Percentiles rank a stretch among this genome's conserved stretches.
These are phyloP conservation scores for Grosmannia clavigera DNA, from an alignment of 2,329 filamentous ascomycete genomes.

Conservation along the genomic window DNA sequence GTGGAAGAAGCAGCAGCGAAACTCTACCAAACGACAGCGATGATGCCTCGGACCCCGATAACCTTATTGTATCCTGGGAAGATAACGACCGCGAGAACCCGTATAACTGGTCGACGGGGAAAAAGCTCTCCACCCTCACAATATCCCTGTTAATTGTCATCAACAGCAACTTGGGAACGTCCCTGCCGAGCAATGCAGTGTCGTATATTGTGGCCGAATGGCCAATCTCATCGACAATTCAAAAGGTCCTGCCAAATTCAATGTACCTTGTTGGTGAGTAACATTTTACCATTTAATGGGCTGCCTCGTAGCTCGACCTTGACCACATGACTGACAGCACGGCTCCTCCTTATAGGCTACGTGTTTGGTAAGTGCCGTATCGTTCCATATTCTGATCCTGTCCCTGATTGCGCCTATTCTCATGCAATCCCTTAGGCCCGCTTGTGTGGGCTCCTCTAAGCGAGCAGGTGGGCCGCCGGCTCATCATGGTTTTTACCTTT, in stretches of 20 bases:
- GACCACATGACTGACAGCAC: too few relatives aligned
- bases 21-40: slow-evolving; percentile 9
- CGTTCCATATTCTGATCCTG: too few relatives aligned
- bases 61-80: slow-evolving; percentile 31
- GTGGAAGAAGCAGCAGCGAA: too few relatives aligned
- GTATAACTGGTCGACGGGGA: slow-evolving; percentile 35
- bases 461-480: slow-evolving; percentile 43
- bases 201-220: slow-evolving; percentile 46
- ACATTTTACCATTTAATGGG: too few relatives aligned
- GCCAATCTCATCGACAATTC: slow-evolving; percentile 32
- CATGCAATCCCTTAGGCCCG: slow-evolving; percentile 21
- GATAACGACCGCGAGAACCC: slow-evolving; percentile 38
- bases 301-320: too few relatives aligned
- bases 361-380: background rate
- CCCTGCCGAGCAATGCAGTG: slow-evolving; percentile 51
- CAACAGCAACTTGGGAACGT: slow-evolving; percentile 55
- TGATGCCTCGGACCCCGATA: slow-evolving; percentile 12
- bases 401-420: too few relatives aligned
- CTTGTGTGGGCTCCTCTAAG: slow-evolving; percentile 53
- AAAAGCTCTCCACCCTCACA: slow-evolving; percentile 41
- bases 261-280: slow-evolving; percentile 41
- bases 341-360: slow-evolving; percentile 2
- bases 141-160: slow-evolving; percentile 47
- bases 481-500: slow-evolving; percentile 29
- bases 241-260: slow-evolving; percentile 45